Base-by-base conservation (phyloP, 2,329 filamentous ascomycete species). In the Fusarium denticulatum region DNA sequence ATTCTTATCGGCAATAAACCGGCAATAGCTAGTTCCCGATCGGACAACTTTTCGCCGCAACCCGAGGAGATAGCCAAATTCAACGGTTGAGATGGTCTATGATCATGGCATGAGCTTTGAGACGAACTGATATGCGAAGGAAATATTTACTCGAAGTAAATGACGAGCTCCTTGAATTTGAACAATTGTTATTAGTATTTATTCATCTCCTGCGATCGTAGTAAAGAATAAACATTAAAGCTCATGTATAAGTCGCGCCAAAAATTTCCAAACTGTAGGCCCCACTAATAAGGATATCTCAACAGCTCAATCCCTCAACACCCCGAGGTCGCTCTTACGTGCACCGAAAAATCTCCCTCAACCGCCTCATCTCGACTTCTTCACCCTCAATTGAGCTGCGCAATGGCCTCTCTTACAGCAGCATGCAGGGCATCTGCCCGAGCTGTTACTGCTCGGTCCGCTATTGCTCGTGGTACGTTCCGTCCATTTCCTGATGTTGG, bases 401-500 rank as follows among this genome's bases (percentile, higher is more conserved):
- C 78, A 77, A 93, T 93, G 91, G 90, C 91, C 81, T 92, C 91
- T 78, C 85, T 93, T 80, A 87, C 88, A 80, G 85, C 88, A 80
- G 89, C 87, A 80, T 91, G 88, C 82, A 90, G 91, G 79, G 82
- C 90, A 75, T 92, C 91, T 72, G 87, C 88, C 76, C 87, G 91
- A 79, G 84, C 91, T 80, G 87, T 87, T 55, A 82, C 86, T 75
- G 73, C 76, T 65, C 77, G 80, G 85, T 87, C 85, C 75, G 79
- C 86, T 72, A 81, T 86, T 73, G 81, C 85, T 77, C 86, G 91
- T 88, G 88, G 91, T 93, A 83, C 78, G 87, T 81, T 52, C 56
- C 78, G 87, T 81, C 53, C 47, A 47, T 60, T 62, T 43, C 61
- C 52, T 36, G 53, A 40, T 43, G 62, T 61, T 62, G 47, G 63